Evolutionary conservation across 495 filamentous ascomycete species (phyloP), one percentile per base, ranked within the genome.

Genomic region (Aspergillus campestris): DNA sequence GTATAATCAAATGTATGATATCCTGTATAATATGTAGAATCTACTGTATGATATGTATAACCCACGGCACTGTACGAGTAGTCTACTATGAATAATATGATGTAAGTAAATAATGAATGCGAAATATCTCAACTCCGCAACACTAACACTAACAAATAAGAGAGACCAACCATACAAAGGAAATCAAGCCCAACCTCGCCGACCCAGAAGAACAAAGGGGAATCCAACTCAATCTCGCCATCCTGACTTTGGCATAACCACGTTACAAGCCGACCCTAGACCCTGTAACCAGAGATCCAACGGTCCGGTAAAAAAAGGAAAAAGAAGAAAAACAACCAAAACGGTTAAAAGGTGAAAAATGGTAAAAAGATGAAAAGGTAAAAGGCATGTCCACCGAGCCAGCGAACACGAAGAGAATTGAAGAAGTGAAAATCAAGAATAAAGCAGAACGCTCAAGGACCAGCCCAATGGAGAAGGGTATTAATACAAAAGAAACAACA

Each of bases 201-300:
- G 42, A 56, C 56, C 48, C 54, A 47, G 32, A 59, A 45, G 38
- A 50, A 53, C 41, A 61, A 64, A 58, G 56, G 50, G 49, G 39
- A 64, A 56, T 36, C 52, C 47, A 58, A 52, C 50, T 32, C 38
- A 55, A 61, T 59, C 51, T 64, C 59, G 56, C 59, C 58, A 57
- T 61, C 55, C 57, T 50, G 58, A 60, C 59, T 65, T 60, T 65
- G 61, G 63, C 63, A 62, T 66, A 66, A 66, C 59, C 60, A 62
- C 62, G 66, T 67, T 61, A 68, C 61, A 57, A 51, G 54, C 38
- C 48, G 52, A 57, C 46, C 52, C 50, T 53, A 54, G 55, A 51
- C 36, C 48, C 53, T 55, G 52, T 53, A 45, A 34, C 44, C 40
- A 46, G 27, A 53, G 45, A 41, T 32, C 40, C 42, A 48, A 45